Evolutionary conservation across 768 basidiomycete species (phyloP).

Genomic region (Macrocybe gigantea): DNA sequence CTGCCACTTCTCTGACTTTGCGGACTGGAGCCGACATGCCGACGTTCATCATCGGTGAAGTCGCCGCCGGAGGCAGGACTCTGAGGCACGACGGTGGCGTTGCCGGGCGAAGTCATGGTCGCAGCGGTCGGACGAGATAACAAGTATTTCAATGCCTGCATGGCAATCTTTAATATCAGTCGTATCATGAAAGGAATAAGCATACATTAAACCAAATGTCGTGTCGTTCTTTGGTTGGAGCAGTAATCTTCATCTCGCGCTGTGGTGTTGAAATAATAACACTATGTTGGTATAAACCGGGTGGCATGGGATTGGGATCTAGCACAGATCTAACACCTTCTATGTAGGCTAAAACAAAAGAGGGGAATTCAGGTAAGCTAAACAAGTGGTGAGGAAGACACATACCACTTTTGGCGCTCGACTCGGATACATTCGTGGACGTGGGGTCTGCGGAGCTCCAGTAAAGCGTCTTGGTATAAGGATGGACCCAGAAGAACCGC

Average conservation of each 20-base stretch:
- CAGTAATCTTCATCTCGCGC: conserved; percentile 98
- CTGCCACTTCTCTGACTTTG: conserved; percentile 69
- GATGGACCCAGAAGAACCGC: conserved; percentile 99
- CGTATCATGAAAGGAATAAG: conserved; percentile 10
- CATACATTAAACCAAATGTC: conserved; percentile 93
- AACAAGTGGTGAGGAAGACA: conserved; percentile 14
- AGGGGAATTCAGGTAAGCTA: conserved; percentile 6
- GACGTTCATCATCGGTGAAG: conserved; percentile 47
- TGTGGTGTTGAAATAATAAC: conserved; percentile 90
- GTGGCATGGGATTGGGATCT: conserved; percentile 94
- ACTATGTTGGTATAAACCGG: conserved; percentile 88
- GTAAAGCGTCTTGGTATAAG: conserved; percentile 95
- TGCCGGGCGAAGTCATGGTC: conserved; percentile 32
- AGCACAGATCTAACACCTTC: conserved; percentile 88
- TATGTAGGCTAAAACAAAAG: conserved; percentile 67
- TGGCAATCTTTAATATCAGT: conserved; percentile 7
- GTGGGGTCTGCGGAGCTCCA: conserved; percentile 97
- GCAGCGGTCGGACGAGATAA: conserved; percentile 61
- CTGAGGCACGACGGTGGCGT: conserved; percentile 29
- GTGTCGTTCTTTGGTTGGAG: conserved; percentile 89
- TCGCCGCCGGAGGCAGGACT: conserved; percentile 47
- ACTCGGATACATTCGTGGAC: conserved; percentile 80
- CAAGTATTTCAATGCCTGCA: conserved; percentile 86
- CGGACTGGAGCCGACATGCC: conserved; percentile 48
- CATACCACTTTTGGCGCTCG: conserved; percentile 95